phyloP scores from a whole-genome alignment of 768 basidiomycete genomes.

The Lactarius psammicola region DNA sequence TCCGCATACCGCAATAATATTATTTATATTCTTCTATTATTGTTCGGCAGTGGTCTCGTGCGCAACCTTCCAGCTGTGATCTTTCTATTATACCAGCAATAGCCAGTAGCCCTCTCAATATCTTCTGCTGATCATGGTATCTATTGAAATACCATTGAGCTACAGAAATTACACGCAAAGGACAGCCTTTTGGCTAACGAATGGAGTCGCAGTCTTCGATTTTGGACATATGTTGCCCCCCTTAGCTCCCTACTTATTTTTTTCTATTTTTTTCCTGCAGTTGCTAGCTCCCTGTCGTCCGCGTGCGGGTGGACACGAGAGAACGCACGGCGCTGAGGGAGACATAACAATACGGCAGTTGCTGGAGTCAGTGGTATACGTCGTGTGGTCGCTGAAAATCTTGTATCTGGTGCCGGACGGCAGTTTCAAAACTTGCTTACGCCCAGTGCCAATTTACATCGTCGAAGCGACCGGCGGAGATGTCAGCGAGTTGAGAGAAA shows the following conservation, averaged over 20 bases:
- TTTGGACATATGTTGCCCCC: slow-evolving; percentile 13
- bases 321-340: slow-evolving; percentile 30
- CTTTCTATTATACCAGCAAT: too few species aligned
- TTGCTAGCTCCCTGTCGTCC: slow-evolving; percentile 32
- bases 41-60: neutral
- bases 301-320: slow-evolving; percentile 31
- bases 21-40: neutral
- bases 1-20: neutral
- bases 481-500: slow-evolving; percentile 49
- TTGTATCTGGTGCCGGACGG: neutral
- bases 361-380: slow-evolving; percentile 20
- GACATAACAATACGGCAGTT: neutral
- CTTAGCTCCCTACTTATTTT: slow-evolving; percentile 29
- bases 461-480: slow-evolving; percentile 49
- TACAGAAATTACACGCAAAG: neutral
- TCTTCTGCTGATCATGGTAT: too few species aligned
- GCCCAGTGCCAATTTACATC: slow-evolving; percentile 52
- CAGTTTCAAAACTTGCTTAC: slow-evolving; percentile 26
- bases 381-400: slow-evolving; percentile 13
- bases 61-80: too few species aligned
- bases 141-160: neutral
- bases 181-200: neutral
- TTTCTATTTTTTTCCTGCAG: neutral
- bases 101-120: too few species aligned
- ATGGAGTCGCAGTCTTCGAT: neutral